A percentile compares a stretch with the other conserved stretches of the same genome.
These are phyloP conservation scores for Aspergillus campestris DNA, from an alignment of 495 filamentous ascomycete species.

Conservation along the genomic window DNA sequence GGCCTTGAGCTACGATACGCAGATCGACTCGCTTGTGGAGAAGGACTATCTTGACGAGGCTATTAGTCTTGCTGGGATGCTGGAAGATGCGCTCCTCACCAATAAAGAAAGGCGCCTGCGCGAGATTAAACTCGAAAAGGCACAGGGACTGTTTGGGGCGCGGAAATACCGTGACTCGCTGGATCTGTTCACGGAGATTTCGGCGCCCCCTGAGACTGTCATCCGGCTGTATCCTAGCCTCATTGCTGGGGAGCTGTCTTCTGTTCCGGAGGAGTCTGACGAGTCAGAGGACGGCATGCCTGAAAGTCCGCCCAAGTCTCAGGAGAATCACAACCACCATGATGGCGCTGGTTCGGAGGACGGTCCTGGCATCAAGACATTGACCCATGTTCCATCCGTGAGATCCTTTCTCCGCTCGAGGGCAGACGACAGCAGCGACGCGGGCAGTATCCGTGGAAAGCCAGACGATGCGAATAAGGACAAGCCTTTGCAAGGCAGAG, in stretches of 20 bases:
- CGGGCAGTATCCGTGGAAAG: conserved; percentile 38
- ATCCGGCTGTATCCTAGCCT: conserved; percentile 74
- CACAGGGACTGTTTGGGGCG: conserved; percentile 70
- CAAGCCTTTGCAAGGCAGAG: conserved; percentile 58
- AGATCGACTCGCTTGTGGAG: conserved; percentile 76
- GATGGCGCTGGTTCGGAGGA: conserved; percentile 22
- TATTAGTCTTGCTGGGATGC: conserved; percentile 75
- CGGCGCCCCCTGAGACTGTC: conserved; percentile 82
- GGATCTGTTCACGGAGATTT: conserved; percentile 81
- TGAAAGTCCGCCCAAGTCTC: conserved; percentile 14
- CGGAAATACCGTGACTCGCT: conserved; percentile 82
- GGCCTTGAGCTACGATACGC: conserved; percentile 83
- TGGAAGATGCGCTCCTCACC: conserved; percentile 83
- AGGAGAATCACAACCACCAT: conserved; percentile 16
- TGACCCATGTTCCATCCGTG: conserved; percentile 46
- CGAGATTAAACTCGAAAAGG: conserved; percentile 83
- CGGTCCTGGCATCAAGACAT: conserved; percentile 7
- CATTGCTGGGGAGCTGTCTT: conserved; percentile 76
- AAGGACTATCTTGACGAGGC: conserved; percentile 81
- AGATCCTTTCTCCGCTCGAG: conserved; percentile 43
- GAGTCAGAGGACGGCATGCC: conserved; percentile 36
- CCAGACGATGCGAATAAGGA: conserved; percentile 11
- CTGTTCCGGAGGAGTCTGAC: conserved; percentile 39
- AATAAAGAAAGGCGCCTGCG: conserved; percentile 74
- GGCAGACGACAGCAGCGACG: conserved; percentile 35